Evolutionary conservation across 345 rosid species (phyloP).

Genomic region (Passiflora organensis): DNA sequence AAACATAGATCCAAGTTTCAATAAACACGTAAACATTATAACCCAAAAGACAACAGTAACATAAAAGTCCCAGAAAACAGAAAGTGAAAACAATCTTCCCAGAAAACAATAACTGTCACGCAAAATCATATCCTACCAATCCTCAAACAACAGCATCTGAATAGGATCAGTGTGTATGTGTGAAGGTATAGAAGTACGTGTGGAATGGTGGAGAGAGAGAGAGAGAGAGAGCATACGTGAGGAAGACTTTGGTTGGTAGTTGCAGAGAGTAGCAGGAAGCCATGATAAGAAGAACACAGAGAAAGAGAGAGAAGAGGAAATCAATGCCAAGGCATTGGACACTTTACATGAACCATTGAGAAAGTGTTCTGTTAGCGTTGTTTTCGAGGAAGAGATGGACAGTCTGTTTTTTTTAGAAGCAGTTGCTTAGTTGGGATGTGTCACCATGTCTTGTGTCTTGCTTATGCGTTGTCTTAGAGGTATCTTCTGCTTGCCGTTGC

Average conservation of each 20-base stretch:
- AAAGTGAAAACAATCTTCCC: too few species aligned
- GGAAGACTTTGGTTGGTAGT: slow-evolving; percentile 16
- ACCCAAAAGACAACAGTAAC: neutral
- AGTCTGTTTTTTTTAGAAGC: neutral
- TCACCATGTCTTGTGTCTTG: neutral
- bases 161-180: neutral
- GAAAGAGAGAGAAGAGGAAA: neutral
- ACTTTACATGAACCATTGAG: neutral
- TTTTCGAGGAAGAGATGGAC: slow-evolving; percentile 8
- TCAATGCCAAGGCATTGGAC: slow-evolving; percentile 1
- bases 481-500: slow-evolving; percentile 35
- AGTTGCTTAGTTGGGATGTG: neutral
- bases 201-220: too few species aligned
- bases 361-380: neutral
- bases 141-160: too few species aligned
- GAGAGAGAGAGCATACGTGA: slow-evolving; percentile 35
- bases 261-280: slow-evolving; percentile 36
- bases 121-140: too few species aligned
- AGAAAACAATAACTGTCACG: too few species aligned
- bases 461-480: slow-evolving; percentile 3
- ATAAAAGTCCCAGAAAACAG: too few species aligned
- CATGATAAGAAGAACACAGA: slow-evolving; percentile 28
- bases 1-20: neutral
- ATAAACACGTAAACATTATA: neutral
- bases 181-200: neutral